Percentiles rank a stretch among this genome's conserved stretches.
Conservation (phyloP, 2,329 filamentous ascomycete genomes). For the Chaetomium olivaceum region DNA sequence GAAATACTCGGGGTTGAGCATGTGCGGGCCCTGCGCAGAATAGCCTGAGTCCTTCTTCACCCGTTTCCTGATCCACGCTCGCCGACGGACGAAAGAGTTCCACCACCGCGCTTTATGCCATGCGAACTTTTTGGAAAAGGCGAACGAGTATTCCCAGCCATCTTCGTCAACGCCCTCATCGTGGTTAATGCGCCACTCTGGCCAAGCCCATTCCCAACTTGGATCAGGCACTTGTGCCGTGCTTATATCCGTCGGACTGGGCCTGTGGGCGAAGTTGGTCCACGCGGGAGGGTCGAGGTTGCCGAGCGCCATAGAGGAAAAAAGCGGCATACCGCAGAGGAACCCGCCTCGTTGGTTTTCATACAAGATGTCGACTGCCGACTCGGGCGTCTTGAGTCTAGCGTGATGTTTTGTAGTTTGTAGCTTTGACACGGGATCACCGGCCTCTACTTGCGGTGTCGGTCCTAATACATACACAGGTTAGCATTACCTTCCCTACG, state of each 20-base stretch:
- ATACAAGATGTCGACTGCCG: conserved; percentile 82
- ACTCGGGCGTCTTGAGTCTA: conserved; percentile 44
- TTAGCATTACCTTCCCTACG: conserved; percentile 5
- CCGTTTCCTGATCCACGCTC: conserved; percentile 83
- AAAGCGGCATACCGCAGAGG: conserved; percentile 85
- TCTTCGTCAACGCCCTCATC: conserved; percentile 83
- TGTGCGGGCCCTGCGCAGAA: conserved; percentile 56
- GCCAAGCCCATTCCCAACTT: conserved; percentile 86
- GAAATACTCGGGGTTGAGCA: conserved; percentile 78
- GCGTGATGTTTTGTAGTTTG: conserved; percentile 38
- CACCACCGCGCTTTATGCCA: conserved; percentile 95
- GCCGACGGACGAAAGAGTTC: conserved; percentile 87
- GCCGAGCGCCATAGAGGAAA: conserved; percentile 81
- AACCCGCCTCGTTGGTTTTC: conserved; percentile 94
- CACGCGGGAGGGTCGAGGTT: conserved; percentile 83
- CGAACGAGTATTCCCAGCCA: conserved; percentile 95
- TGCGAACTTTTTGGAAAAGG: conserved; percentile 70
- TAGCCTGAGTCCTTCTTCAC: conserved; percentile 59
- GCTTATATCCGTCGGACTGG: conserved; percentile 67
- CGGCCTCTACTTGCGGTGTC: conserved; percentile 23
- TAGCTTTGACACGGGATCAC: conserved; percentile 15
- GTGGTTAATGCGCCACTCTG: conserved; percentile 65
- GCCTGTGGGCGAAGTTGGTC: conserved; percentile 69
- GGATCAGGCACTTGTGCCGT: conserved; percentile 94
- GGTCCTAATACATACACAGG: conserved; percentile 21